Evolutionary conservation across 2,329 filamentous ascomycete genomes (phyloP).

Genomic region (Fusarium albosuccineum): DNA sequence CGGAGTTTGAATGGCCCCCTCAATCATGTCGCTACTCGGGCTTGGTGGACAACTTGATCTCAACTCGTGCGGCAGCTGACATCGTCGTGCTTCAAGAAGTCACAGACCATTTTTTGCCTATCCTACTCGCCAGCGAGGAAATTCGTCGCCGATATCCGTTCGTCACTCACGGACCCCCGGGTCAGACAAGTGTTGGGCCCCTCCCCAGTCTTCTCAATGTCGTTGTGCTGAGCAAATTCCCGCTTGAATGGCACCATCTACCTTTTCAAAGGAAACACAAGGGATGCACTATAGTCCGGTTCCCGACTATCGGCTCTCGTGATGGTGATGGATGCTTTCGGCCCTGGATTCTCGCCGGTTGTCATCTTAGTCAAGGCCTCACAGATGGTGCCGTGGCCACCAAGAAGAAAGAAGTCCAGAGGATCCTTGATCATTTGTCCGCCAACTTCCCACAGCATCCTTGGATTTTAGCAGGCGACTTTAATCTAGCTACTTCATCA

Average conservation of each 20-base stretch:
- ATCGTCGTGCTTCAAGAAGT: conserved; percentile 72
- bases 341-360: conserved; percentile 65
- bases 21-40: conserved; percentile 57
- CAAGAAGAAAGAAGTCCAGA: conserved; percentile 69
- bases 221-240: conserved; percentile 68
- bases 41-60: conserved; percentile 60
- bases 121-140: conserved; percentile 61
- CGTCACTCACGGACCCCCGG: conserved; percentile 68
- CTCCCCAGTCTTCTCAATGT: conserved; percentile 72
- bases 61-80: conserved; percentile 58
- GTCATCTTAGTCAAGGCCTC: conserved; percentile 73
- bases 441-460: conserved; percentile 57
- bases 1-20: conserved; percentile 63
- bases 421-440: conserved; percentile 61
- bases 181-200: conserved; percentile 64
- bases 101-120: conserved; percentile 72
- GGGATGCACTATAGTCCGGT: conserved; percentile 64
- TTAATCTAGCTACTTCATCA: conserved; percentile 73
- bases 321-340: conserved; percentile 39
- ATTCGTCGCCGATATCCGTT: conserved; percentile 66
- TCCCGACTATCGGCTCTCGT: conserved; percentile 46
- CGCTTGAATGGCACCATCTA: conserved; percentile 68
- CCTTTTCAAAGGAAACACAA: conserved; percentile 69
- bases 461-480: conserved; percentile 73
- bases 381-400: conserved; percentile 68